Conservation (phyloP, 2,329 filamentous ascomycete species). For the Camptophora hylomeconis region DNA sequence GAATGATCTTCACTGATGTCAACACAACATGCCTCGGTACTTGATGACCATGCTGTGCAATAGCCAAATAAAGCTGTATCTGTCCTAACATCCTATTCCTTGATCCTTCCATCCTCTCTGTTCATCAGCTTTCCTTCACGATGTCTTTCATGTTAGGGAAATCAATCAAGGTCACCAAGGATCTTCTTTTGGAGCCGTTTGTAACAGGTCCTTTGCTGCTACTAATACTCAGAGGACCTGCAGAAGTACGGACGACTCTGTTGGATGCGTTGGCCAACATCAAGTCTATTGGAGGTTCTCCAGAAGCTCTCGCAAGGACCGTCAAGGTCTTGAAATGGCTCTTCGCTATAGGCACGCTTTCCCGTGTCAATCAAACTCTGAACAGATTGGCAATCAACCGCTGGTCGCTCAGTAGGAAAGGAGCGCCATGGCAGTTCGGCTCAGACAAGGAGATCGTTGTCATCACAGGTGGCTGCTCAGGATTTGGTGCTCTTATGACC, state of each 20-base stretch:
- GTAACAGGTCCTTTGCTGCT: conserved; percentile 11
- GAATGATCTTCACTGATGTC: no score
- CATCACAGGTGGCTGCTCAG: conserved; percentile 52
- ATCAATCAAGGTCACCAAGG: no score
- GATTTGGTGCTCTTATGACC: conserved; percentile 57
- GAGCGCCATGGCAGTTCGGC: conserved; percentile 14
- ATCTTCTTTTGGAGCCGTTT: no score
- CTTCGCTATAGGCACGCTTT: conserved; percentile 39
- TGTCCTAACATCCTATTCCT: no score
- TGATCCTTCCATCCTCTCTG: no score
- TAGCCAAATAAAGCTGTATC: no score
- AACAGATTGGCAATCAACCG: conserved; percentile 34
- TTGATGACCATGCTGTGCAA: no score
- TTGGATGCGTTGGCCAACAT: conserved; percentile 6
- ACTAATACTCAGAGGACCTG: conserved; percentile 11
- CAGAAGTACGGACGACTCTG: conserved; percentile 8
- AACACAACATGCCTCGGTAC: no score
- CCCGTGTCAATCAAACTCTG: conserved; percentile 37
- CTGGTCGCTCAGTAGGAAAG: conserved; percentile 27
- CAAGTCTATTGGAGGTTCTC: conserved; percentile 3
- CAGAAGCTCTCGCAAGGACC: conserved; percentile 3
- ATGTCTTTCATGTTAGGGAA: no score
- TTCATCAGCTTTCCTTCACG: no score
- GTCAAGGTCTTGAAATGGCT: conserved; percentile 29
- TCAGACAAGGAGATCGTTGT: conserved; percentile 24